Conservation (phyloP, 176 grass and related monocot genomes). For the Hordeum vulgare region MorexV3_pseudomolecules_assembly NC_058518.1:434906073-434906572, state of each 20-base stretch:
- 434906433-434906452: too few relatives aligned
- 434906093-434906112: neutral
- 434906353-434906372: neutral
- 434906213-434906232: neutral
- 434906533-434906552: too few relatives aligned
- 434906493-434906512: too few relatives aligned
- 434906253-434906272: neutral
- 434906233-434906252: neutral
- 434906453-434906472: too few relatives aligned
- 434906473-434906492: too few relatives aligned
- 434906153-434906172: neutral
- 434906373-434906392: too few relatives aligned
- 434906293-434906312: neutral
- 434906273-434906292: neutral
- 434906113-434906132: neutral
- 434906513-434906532: too few relatives aligned
- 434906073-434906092: neutral
- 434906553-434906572: too few relatives aligned
- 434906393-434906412: too few relatives aligned
- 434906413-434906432: too few relatives aligned
- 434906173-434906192: neutral
- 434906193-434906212: slow-evolving; percentile 1
- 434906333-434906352: neutral
- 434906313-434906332: too few relatives aligned
- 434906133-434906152: slow-evolving; percentile 32